phyloP scores from a whole-genome alignment of 768 basidiomycete species.

The Panus rudis region DNA sequence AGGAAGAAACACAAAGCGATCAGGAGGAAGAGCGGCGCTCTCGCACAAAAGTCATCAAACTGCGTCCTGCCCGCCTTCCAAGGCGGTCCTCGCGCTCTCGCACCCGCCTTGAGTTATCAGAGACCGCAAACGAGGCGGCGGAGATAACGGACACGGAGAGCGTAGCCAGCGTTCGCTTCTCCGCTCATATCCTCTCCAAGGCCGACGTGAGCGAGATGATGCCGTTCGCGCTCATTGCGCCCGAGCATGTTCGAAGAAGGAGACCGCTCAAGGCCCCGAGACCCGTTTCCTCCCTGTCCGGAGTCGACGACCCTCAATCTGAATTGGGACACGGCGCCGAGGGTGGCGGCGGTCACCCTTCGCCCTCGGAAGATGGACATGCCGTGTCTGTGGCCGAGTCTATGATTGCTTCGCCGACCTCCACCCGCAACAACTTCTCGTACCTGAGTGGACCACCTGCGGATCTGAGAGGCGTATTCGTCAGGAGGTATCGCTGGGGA shows the following conservation, averaged over 20 bases:
- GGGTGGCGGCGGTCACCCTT: slow-evolving; percentile 16
- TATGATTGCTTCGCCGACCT: slow-evolving; percentile 16
- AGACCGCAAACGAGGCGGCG: slow-evolving; percentile 50
- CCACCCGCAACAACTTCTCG: slow-evolving; percentile 22
- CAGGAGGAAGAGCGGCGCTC: slow-evolving; percentile 49
- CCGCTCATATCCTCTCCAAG: slow-evolving; percentile 60
- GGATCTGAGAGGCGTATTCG: slow-evolving; percentile 67
- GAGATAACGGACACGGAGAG: slow-evolving; percentile 60
- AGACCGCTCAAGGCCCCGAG: slow-evolving; percentile 16
- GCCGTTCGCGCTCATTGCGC: slow-evolving; percentile 77
- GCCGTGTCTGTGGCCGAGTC: slow-evolving; percentile 28
- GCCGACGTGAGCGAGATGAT: slow-evolving; percentile 50
- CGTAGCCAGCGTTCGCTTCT: slow-evolving; percentile 71
- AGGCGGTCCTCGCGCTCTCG: slow-evolving; percentile 57
- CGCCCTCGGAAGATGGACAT: slow-evolving; percentile 41
- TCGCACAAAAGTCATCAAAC: slow-evolving; percentile 74
- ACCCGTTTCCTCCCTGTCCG: slow-evolving; percentile 6
- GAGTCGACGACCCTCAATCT: slow-evolving; percentile 23
- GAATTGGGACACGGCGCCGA: slow-evolving; percentile 22
- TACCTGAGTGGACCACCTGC: slow-evolving; percentile 54
- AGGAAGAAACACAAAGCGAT: slow-evolving; percentile 35
- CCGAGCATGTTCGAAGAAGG: slow-evolving; percentile 46
- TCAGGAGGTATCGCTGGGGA: slow-evolving; percentile 82
- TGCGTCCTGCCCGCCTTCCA: slow-evolving; percentile 45
- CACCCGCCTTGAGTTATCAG: slow-evolving; percentile 63